phyloP scores from a whole-genome alignment of 2,329 filamentous ascomycete species.

The Dothistroma pini region DNA sequence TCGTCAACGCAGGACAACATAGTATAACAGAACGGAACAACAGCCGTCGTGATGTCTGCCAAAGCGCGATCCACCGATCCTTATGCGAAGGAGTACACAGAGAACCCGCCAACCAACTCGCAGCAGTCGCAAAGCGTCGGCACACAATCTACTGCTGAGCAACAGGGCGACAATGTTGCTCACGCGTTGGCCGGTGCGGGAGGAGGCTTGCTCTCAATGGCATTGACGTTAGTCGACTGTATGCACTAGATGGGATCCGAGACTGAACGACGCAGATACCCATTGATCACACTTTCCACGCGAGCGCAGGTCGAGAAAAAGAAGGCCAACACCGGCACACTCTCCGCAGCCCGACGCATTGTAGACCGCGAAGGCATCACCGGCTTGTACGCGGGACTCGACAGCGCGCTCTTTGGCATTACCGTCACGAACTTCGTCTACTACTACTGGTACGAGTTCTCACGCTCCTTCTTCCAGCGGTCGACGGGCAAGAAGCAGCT shows the following conservation, averaged over 20 bases:
- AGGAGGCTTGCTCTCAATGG: slow-evolving; percentile 92
- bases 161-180: slow-evolving; percentile 94
- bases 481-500: slow-evolving; percentile 75
- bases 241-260: not conserved
- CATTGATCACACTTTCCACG: slow-evolving; percentile 94
- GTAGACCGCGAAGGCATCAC: slow-evolving; percentile 84
- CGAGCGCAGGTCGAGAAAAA: slow-evolving; percentile 97
- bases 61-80: slow-evolving; percentile 4
- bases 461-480: slow-evolving; percentile 75
- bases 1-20: not conserved
- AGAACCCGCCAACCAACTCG: slow-evolving; percentile 3
- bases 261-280: slow-evolving; percentile 60
- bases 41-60: not conserved
- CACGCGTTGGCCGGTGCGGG: slow-evolving; percentile 91
- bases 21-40: too few relatives aligned
- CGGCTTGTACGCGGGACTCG: slow-evolving; percentile 88
- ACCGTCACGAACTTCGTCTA: slow-evolving; percentile 99
- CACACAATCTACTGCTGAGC: slow-evolving; percentile 53
- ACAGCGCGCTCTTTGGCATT: slow-evolving; percentile 94
- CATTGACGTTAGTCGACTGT: slow-evolving; percentile 66
- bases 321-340: slow-evolving; percentile 79
- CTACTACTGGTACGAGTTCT: slow-evolving; percentile 99
- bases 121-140: slow-evolving; percentile 38
- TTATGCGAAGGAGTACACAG: slow-evolving; percentile 3
- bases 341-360: slow-evolving; percentile 79